Percentiles rank a stretch among this genome's conserved stretches.
Conservation (phyloP, 768 basidiomycete genomes). For the Trametes coccinea region DNA sequence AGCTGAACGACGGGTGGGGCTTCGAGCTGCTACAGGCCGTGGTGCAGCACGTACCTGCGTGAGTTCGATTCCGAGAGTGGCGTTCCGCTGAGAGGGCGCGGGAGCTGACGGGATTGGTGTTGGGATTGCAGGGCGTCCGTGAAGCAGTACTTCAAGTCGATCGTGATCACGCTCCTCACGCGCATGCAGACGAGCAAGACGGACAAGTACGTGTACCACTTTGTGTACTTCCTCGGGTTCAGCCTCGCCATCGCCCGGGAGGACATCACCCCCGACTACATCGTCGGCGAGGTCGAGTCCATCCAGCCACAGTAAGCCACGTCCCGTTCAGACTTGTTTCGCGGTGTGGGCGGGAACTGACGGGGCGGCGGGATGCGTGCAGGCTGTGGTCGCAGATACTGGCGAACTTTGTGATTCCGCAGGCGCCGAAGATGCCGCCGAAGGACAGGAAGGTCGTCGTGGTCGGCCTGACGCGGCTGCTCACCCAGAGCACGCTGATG, state of each 20-base stretch:
- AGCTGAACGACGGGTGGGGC: constrained; percentile 86
- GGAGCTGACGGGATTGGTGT: background rate
- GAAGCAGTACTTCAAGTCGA: constrained; percentile 70
- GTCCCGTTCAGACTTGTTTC: background rate
- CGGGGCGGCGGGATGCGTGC: background rate
- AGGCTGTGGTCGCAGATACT: constrained; percentile 83
- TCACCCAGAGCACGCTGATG: constrained; percentile 76
- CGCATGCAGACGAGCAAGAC: constrained; percentile 89
- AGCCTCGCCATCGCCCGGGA: constrained; percentile 72
- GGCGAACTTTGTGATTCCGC: constrained; percentile 73
- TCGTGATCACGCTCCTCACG: constrained; percentile 77
- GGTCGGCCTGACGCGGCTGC: constrained; percentile 75
- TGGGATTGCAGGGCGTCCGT: constrained; percentile 51
- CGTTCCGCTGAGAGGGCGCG: background rate
- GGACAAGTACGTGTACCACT: constrained; percentile 80
- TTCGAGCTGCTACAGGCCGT: constrained; percentile 86
- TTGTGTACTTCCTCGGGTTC: constrained; percentile 78
- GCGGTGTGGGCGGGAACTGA: background rate
- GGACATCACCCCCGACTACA: constrained; percentile 74
- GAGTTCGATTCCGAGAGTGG: constrained; percentile 30
- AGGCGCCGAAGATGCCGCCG: constrained; percentile 74
- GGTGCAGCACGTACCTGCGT: constrained; percentile 74
- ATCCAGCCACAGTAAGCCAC: constrained; percentile 78
- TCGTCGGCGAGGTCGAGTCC: constrained; percentile 76
- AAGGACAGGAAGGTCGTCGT: constrained; percentile 85